These are phyloP conservation scores for Otatea glauca DNA, from an alignment of 176 grass and related monocot species.

Conservation along the genomic window DNA sequence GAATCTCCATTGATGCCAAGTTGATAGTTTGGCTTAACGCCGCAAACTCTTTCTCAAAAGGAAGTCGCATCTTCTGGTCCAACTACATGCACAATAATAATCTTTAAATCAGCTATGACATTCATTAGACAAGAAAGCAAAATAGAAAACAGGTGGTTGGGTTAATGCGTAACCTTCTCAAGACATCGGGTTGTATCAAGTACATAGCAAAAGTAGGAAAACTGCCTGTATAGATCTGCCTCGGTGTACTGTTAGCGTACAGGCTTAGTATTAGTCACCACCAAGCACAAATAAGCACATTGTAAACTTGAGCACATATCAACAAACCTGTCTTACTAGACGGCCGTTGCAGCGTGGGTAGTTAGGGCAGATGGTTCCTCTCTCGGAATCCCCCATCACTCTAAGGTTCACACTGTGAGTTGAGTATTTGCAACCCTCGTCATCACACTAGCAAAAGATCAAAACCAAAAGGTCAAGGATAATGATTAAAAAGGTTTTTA, in stretches of 20 bases:
- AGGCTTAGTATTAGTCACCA: constrained; percentile 34
- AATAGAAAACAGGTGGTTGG: background rate
- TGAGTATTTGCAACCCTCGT: constrained; percentile 80
- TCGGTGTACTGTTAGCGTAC: constrained; percentile 70
- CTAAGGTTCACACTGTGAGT: constrained; percentile 82
- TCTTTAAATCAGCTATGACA: constrained; percentile 28
- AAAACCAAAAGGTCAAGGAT: constrained; percentile 28
- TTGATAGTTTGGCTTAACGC: constrained; percentile 56
- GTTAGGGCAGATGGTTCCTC: constrained; percentile 87
- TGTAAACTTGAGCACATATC: constrained; percentile 22
- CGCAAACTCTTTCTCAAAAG: constrained; percentile 70
- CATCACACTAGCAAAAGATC: constrained; percentile 72
- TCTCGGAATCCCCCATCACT: constrained; percentile 82
- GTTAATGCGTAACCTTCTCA: constrained; percentile 69
- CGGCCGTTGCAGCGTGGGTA: constrained; percentile 83
- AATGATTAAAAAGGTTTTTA: constrained; percentile 7
- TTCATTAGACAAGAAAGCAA: background rate
- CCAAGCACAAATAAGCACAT: constrained; percentile 22
- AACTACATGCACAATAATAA: constrained; percentile 58
- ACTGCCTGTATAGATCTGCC: constrained; percentile 84
- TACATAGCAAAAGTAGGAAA: constrained; percentile 89
- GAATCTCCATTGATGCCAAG: constrained; percentile 63
- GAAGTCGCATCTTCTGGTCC: constrained; percentile 64
- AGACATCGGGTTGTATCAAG: constrained; percentile 72
- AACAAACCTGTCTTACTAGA: constrained; percentile 74